Conservation (phyloP, 2,329 filamentous ascomycete genomes). For the Talaromyces sp. region DNA sequence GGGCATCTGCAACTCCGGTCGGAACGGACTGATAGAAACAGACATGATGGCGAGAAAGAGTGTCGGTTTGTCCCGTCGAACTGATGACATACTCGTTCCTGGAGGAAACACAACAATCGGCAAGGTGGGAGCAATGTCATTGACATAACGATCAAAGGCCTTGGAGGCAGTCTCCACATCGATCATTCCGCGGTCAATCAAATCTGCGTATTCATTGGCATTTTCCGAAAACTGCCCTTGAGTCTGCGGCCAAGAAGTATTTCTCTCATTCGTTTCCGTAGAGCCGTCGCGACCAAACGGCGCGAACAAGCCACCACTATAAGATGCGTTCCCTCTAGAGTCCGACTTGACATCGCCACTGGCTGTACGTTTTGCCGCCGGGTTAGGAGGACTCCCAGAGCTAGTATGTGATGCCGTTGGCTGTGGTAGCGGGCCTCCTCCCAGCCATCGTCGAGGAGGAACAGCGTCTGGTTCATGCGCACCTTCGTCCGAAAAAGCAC, state of each 20-base stretch:
- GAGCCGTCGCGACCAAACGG: background rate
- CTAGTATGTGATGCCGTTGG: background rate
- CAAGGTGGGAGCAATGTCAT: conserved; percentile 49
- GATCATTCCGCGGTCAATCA: conserved; percentile 47
- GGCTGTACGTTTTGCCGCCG: conserved; percentile 27
- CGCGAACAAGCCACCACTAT: background rate
- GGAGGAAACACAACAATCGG: conserved; percentile 54
- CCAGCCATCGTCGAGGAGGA: conserved; percentile 27
- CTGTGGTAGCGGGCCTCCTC: conserved; percentile 10
- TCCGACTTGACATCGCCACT: conserved; percentile 23
- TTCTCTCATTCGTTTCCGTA: background rate
- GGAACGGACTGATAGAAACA: conserved; percentile 47
- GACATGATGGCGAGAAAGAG: conserved; percentile 55
- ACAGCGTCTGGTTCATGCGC: conserved; percentile 35
- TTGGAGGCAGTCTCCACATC: conserved; percentile 46
- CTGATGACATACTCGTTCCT: conserved; percentile 47
- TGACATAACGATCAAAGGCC: conserved; percentile 53
- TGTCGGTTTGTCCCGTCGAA: conserved; percentile 54
- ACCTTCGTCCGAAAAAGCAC: conserved; percentile 5
- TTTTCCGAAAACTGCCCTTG: conserved; percentile 13
- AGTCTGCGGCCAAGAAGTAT: background rate
- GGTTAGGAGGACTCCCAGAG: conserved; percentile 7
- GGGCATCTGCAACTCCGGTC: conserved; percentile 52
- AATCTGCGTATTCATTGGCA: conserved; percentile 34
- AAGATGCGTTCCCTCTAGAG: background rate